These are phyloP conservation scores for Aegilops speltoides DNA, from an alignment of 176 grass and related monocot genomes.

Conservation along the genomic window DNA sequence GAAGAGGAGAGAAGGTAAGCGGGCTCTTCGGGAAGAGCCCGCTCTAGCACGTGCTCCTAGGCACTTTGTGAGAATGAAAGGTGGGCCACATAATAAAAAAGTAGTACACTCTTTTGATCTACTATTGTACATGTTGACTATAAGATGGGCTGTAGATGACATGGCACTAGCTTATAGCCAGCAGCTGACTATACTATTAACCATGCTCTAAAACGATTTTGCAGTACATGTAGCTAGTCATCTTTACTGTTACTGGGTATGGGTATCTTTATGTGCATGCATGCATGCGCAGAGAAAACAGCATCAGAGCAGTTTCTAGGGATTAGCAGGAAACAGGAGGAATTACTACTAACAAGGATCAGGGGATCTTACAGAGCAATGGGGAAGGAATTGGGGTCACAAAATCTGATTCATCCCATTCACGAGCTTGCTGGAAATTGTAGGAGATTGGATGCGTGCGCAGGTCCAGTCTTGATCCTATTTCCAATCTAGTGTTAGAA, in stretches of 20 bases:
- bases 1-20: no score
- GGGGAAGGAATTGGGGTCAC: constrained; percentile 18
- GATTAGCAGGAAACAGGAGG: constrained; percentile 7
- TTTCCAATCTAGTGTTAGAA: constrained; percentile 20
- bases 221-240: background rate
- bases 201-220: background rate
- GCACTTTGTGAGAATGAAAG: no score
- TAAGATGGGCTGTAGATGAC: no score
- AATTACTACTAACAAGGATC: constrained; percentile 1
- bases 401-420: constrained; percentile 25
- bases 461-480: constrained; percentile 43
- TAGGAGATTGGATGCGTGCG: constrained; percentile 19
- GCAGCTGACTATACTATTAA: no score
- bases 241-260: background rate
- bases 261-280: constrained; percentile 28
- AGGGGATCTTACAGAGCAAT: constrained; percentile 3
- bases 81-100: no score
- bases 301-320: constrained; percentile 13
- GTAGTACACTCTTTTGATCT: no score
- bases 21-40: no score
- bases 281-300: constrained; percentile 7
- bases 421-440: constrained; percentile 40
- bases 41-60: no score
- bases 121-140: no score
- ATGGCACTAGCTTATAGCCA: no score